These are phyloP conservation scores for Gillenia trifoliata DNA, from an alignment of 306 rosid species.

Conservation along the genomic window DNA sequence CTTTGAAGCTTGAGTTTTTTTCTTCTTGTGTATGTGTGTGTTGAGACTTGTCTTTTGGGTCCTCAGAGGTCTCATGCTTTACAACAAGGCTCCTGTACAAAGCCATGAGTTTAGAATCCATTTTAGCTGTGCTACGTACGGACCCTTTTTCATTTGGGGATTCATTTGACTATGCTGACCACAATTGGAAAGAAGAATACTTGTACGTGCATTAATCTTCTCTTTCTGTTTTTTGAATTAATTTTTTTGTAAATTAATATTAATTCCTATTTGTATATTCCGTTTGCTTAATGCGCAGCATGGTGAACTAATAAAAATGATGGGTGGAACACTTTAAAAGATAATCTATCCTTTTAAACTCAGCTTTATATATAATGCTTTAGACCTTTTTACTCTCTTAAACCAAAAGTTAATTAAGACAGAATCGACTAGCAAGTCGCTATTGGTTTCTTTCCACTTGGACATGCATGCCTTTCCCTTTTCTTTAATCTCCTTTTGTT, in stretches of 20 bases:
- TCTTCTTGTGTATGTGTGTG: not conserved
- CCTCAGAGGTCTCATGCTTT: constrained; percentile 6
- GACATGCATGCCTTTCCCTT: not conserved
- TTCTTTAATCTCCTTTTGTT: not conserved
- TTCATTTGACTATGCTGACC: constrained; percentile 11
- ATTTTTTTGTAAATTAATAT: not conserved
- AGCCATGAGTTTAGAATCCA: constrained; percentile 1
- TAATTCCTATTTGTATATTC: not conserved
- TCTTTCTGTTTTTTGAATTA: not conserved
- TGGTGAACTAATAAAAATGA: not conserved
- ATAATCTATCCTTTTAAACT: not conserved
- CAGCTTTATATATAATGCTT: constrained; percentile 13
- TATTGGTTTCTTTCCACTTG: constrained; percentile 1
- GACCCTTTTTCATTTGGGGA: constrained; percentile 27
- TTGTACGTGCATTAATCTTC: constrained; percentile 5
- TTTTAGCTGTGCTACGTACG: constrained; percentile 19
- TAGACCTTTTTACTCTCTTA: not conserved
- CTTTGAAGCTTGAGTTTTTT: not conserved
- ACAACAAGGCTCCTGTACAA: constrained; percentile 3
- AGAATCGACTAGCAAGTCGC: not conserved
- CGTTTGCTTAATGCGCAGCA: constrained; percentile 4
- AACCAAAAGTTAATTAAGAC: not conserved
- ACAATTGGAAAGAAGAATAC: constrained; percentile 17
- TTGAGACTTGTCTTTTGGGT: not conserved
- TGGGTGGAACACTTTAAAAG: not conserved